A percentile compares a stretch with the other conserved stretches of the same genome.
phyloP scores from a whole-genome alignment of 1,139 yeast species.

The Zygotorulaspora mrakii region DNA sequence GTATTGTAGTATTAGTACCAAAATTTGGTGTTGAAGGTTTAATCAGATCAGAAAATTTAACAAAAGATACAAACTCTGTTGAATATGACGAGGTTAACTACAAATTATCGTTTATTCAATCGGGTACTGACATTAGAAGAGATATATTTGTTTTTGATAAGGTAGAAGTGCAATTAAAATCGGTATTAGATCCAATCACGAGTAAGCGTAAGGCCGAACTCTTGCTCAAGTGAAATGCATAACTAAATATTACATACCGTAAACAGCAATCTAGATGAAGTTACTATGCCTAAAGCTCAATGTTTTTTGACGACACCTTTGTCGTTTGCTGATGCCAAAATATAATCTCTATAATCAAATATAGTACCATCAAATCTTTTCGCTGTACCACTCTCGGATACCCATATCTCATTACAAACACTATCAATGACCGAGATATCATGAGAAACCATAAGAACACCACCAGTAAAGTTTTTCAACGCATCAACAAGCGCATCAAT shows the following conservation, averaged over 20 bases:
- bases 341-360: conserved; percentile 84
- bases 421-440: conserved; percentile 85
- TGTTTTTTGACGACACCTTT: conserved; percentile 89
- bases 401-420: conserved; percentile 94
- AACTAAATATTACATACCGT: neutral
- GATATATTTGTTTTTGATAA: conserved; percentile 76
- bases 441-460: conserved; percentile 95
- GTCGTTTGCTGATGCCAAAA: conserved; percentile 68
- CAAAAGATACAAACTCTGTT: conserved; percentile 61
- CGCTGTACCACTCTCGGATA: conserved; percentile 81
- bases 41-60: conserved; percentile 71
- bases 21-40: conserved; percentile 95
- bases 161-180: conserved; percentile 75
- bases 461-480: conserved; percentile 82
- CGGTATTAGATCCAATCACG: conserved; percentile 78
- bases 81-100: conserved; percentile 75
- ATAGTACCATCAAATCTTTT: conserved; percentile 78
- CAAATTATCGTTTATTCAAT: conserved; percentile 54
- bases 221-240: conserved; percentile 43
- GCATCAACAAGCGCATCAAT: conserved; percentile 93
- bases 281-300: conserved; percentile 31
- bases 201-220: conserved; percentile 93
- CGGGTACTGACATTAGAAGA: conserved; percentile 43
- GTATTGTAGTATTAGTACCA: conserved; percentile 94
- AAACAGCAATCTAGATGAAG: too few species aligned